Evolutionary conservation across 2,329 filamentous ascomycete species (phyloP).

Genomic region (Didymella keratinophila): DNA sequence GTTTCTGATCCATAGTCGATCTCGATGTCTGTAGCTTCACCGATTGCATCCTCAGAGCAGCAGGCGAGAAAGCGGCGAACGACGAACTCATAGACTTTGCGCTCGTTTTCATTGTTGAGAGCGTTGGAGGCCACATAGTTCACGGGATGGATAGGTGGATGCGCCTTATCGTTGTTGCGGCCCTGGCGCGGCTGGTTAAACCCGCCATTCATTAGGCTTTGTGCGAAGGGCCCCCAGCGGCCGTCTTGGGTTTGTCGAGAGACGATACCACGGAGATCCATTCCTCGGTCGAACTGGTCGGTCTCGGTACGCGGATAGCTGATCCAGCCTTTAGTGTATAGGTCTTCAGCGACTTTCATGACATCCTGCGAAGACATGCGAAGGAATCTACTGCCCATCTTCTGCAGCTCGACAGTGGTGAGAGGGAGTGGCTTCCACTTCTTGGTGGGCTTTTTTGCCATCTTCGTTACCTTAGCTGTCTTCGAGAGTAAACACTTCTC

Average conservation of each 20-base stretch:
- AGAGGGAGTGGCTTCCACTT: constrained; percentile 94
- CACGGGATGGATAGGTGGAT: constrained; percentile 96
- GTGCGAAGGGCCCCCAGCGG: constrained; percentile 83
- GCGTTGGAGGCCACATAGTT: constrained; percentile 73
- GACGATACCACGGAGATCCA: constrained; percentile 80
- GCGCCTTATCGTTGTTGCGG: constrained; percentile 91
- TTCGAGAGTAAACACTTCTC: constrained; percentile 83
- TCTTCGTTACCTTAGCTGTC: constrained; percentile 79
- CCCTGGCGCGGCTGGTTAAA: constrained; percentile 86
- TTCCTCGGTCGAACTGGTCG: constrained; percentile 89
- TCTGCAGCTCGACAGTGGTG: constrained; percentile 95
- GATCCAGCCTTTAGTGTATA: constrained; percentile 96
- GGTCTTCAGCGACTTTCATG: constrained; percentile 82
- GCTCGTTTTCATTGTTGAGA: constrained; percentile 71
- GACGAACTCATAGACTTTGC: constrained; percentile 89
- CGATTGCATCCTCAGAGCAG: constrained; percentile 92
- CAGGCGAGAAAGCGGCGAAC: constrained; percentile 91
- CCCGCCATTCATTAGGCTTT: constrained; percentile 73
- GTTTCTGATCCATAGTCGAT: constrained; percentile 82
- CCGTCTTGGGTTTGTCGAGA: constrained; percentile 82
- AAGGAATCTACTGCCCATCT: constrained; percentile 88
- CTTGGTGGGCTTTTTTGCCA: constrained; percentile 88
- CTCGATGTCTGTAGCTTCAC: constrained; percentile 83
- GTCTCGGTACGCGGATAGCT: constrained; percentile 98
- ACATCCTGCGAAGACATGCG: constrained; percentile 90